phyloP scores from a whole-genome alignment of 2,329 filamentous ascomycete species.

The Penicillium sumatraense region DNA sequence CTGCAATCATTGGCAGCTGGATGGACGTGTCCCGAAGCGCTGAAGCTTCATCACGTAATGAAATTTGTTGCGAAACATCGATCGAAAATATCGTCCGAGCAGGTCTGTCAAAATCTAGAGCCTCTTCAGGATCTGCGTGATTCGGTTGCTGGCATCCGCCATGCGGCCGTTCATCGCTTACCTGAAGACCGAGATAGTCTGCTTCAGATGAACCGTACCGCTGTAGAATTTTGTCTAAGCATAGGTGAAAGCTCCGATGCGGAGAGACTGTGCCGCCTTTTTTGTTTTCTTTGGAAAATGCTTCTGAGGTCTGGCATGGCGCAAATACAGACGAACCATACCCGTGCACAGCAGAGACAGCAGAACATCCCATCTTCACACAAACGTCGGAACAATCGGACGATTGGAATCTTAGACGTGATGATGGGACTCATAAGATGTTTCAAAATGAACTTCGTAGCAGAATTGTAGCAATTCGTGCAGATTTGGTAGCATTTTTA shows the following conservation, averaged over 20 bases:
- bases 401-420: no score
- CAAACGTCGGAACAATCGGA: no score
- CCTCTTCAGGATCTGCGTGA: not conserved
- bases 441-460: no score
- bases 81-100: slow-evolving; percentile 1
- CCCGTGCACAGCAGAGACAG: no score
- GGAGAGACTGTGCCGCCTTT: slow-evolving; percentile 16
- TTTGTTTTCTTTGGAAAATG: not conserved
- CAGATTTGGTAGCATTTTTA: no score
- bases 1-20: not conserved
- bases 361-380: no score
- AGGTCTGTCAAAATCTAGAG: not conserved
- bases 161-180: slow-evolving; percentile 4
- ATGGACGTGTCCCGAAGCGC: not conserved
- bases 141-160: slow-evolving; percentile 1
- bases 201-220: not conserved
- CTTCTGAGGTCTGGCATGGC: no score
- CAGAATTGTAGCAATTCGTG: no score
- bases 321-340: no score
- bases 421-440: no score
- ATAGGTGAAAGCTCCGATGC: not conserved
- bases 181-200: slow-evolving; percentile 3
- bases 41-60: not conserved
- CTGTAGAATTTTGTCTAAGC: slow-evolving; percentile 1
- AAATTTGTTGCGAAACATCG: not conserved